Conservation (phyloP, 257 asterid genomes). For the Solanum tarijense region DNA sequence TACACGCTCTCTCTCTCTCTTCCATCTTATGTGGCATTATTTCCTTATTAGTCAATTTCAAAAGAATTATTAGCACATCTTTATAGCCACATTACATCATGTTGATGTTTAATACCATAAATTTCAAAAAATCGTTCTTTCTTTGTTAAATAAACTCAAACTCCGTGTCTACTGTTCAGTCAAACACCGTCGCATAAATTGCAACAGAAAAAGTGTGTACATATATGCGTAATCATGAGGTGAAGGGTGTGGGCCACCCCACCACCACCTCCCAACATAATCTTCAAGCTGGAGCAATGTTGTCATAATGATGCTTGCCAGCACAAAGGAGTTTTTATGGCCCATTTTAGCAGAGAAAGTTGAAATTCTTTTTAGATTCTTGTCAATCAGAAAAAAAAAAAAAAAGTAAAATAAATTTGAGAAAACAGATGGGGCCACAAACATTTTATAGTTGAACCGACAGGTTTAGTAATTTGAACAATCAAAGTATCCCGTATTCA, state of each 20-base stretch:
- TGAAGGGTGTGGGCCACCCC: neutral
- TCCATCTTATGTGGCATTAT: neutral
- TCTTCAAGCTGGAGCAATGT: constrained; percentile 1
- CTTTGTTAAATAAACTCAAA: neutral
- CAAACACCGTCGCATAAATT: neutral
- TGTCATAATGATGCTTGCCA: neutral
- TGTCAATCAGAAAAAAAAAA: neutral
- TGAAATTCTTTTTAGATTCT: neutral
- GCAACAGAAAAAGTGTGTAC: neutral
- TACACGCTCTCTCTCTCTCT: neutral
- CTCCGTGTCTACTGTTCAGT: neutral
- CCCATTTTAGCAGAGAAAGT: neutral
- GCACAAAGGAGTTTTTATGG: neutral
- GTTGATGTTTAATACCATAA: neutral
- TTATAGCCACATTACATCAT: neutral
- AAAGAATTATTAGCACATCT: neutral
- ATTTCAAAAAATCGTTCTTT: neutral
- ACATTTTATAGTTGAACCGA: neutral
- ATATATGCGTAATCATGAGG: neutral
- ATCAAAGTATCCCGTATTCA: neutral
- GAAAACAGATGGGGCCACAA: neutral
- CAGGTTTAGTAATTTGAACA: neutral
- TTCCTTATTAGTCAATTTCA: neutral
- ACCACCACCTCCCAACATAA: neutral
- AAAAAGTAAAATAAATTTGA: neutral